Percentiles rank a stretch among this genome's conserved stretches.
Conservation (phyloP, 495 filamentous ascomycete genomes). For the Penicillium bovifimosum region DNA sequence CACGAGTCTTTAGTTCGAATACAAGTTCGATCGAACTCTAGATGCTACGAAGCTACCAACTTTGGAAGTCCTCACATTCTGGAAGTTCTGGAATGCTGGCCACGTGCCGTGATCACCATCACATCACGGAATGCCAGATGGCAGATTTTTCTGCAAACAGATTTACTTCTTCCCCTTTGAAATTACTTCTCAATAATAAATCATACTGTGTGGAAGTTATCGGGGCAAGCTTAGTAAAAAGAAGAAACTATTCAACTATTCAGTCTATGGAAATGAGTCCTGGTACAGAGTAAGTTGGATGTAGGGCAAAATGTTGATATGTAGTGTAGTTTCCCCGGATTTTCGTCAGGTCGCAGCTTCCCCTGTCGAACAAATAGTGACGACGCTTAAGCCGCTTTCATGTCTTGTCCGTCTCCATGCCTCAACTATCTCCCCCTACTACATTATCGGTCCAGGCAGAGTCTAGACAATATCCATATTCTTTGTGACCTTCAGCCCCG, state of each 20-base stretch:
- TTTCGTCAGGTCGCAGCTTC: not conserved
- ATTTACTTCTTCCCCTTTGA: not conserved
- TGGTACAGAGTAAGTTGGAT: no score
- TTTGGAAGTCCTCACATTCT: slow-evolving; percentile 1
- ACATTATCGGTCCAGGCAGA: not conserved
- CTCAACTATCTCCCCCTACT: not conserved
- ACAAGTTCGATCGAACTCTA: no score
- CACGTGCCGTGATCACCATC: not conserved
- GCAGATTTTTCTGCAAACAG: not conserved
- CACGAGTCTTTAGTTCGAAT: no score
- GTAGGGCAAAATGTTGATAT: not conserved
- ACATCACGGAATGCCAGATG: slow-evolving; percentile 3
- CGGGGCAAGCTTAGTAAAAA: not conserved
- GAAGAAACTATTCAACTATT: no score
- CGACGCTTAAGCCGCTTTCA: not conserved
- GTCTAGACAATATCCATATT: not conserved
- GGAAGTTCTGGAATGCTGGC: not conserved
- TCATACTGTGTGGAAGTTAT: no score
- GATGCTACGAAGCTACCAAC: not conserved
- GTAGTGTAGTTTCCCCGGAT: not conserved
- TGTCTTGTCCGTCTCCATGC: not conserved
- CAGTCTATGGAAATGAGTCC: not conserved
- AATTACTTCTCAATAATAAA: no score
- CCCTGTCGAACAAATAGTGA: not conserved
- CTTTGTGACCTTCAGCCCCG: not conserved